Conservation (phyloP, 1,284 basidiomycete species). For the Ganoderma meredithae region DNA sequence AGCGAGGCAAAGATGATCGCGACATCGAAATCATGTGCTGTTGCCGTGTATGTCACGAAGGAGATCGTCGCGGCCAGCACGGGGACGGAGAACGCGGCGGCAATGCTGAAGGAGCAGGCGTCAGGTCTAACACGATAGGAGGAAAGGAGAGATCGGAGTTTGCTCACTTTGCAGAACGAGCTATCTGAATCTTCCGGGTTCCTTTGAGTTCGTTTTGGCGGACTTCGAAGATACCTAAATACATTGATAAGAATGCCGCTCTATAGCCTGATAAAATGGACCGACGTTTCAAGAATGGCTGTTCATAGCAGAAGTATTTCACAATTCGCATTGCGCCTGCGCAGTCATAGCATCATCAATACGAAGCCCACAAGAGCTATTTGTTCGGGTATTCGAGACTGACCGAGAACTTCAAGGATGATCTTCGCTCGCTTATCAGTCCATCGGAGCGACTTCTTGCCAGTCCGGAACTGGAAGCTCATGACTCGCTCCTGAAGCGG, state of each 20-base stretch:
- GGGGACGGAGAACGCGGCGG: constrained; percentile 63
- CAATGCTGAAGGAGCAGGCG: constrained; percentile 46
- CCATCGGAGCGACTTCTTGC: constrained; percentile 69
- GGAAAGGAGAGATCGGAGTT: not conserved
- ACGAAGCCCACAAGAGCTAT: not conserved
- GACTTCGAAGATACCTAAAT: constrained; percentile 59
- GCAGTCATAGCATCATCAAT: not conserved
- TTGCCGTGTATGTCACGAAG: constrained; percentile 75
- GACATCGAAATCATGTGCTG: constrained; percentile 61
- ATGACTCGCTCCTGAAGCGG: constrained; percentile 79
- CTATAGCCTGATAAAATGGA: not conserved
- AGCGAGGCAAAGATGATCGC: constrained; percentile 77
- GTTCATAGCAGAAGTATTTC: constrained; percentile 80
- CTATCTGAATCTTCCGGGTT: constrained; percentile 64
- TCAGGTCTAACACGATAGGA: constrained; percentile 6
- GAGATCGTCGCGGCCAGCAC: constrained; percentile 78
- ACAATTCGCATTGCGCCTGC: constrained; percentile 75
- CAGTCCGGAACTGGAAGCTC: constrained; percentile 68
- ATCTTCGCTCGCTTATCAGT: constrained; percentile 76
- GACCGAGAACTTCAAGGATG: constrained; percentile 70
- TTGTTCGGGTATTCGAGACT: constrained; percentile 16
- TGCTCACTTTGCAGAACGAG: constrained; percentile 67
- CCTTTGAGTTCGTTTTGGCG: constrained; percentile 63
- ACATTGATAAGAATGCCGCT: not conserved
- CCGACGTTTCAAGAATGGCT: constrained; percentile 68